Evolutionary conservation across 2,329 filamentous ascomycete species (phyloP).

Genomic region (Pseudogymnoascus sp.): DNA sequence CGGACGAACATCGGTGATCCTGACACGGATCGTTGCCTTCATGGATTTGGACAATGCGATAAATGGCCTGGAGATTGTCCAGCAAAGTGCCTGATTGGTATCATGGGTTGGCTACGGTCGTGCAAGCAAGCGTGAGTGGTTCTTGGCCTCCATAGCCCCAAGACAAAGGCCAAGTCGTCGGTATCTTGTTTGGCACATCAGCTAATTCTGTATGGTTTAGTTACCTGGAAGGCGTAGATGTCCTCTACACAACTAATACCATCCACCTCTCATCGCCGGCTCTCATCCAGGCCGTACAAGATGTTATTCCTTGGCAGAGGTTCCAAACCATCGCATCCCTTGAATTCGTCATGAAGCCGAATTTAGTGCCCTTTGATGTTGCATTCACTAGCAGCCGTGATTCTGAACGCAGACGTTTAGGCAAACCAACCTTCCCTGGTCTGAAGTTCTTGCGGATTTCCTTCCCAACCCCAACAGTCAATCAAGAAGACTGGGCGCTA

Average conservation of each 20-base stretch:
- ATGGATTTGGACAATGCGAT: not conserved
- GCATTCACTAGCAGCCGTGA: not conserved
- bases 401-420: not conserved
- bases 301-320: not conserved
- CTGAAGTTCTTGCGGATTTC: not conserved
- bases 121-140: not conserved
- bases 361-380: not conserved
- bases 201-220: not conserved
- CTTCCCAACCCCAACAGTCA: not conserved
- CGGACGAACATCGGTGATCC: not conserved
- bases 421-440: not conserved
- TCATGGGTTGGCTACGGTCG: not conserved
- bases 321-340: not conserved
- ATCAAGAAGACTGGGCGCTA: not conserved
- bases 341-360: not conserved
- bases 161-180: not conserved
- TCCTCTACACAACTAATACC: constrained; percentile 7
- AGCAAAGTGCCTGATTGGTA: not conserved
- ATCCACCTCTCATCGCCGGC: not conserved
- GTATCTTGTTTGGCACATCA: not conserved
- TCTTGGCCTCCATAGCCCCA: not conserved
- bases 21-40: not conserved
- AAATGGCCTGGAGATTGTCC: not conserved
- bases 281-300: not conserved
- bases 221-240: not conserved